Evolutionary conservation across 2,329 filamentous ascomycete species (phyloP).

Genomic region (Pyricularia pennisetigena): DNA sequence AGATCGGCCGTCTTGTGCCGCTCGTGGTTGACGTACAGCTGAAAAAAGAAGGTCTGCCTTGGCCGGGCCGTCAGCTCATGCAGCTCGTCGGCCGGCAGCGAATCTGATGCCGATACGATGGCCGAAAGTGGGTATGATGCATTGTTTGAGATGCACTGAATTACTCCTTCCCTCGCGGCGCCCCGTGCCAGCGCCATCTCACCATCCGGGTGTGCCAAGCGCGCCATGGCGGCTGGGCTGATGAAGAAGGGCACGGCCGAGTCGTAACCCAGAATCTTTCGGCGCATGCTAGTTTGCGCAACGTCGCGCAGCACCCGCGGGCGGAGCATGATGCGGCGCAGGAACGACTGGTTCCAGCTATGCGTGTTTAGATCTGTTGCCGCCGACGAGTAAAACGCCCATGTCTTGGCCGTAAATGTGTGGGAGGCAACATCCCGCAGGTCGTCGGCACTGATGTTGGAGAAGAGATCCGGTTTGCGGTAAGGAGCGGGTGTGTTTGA

Average conservation of each 20-base stretch:
- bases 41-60: constrained; percentile 36
- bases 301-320: constrained; percentile 40
- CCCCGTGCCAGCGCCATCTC: constrained; percentile 40
- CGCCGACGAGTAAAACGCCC: constrained; percentile 45
- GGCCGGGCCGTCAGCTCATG: constrained; percentile 1
- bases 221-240: constrained; percentile 38
- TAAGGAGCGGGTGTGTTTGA: background rate
- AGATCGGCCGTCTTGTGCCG: constrained; percentile 35
- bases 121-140: constrained; percentile 12
- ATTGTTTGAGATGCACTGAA: constrained; percentile 27
- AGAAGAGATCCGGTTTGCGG: constrained; percentile 23
- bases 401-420: constrained; percentile 34
- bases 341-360: constrained; percentile 35
- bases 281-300: constrained; percentile 24
- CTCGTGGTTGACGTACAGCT: constrained; percentile 44
- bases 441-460: constrained; percentile 37
- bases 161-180: constrained; percentile 33
- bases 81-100: background rate
- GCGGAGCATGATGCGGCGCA: constrained; percentile 40
- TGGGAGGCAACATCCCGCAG: constrained; percentile 36
- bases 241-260: constrained; percentile 36
- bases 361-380: constrained; percentile 41
- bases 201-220: constrained; percentile 38
- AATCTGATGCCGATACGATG: constrained; percentile 9
- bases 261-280: constrained; percentile 30